A percentile compares a stretch with the other conserved stretches of the same genome.
These are phyloP conservation scores for Ceratocystis harringtonii DNA, from an alignment of 2,329 filamentous ascomycete genomes.

Conservation along the genomic window DNA sequence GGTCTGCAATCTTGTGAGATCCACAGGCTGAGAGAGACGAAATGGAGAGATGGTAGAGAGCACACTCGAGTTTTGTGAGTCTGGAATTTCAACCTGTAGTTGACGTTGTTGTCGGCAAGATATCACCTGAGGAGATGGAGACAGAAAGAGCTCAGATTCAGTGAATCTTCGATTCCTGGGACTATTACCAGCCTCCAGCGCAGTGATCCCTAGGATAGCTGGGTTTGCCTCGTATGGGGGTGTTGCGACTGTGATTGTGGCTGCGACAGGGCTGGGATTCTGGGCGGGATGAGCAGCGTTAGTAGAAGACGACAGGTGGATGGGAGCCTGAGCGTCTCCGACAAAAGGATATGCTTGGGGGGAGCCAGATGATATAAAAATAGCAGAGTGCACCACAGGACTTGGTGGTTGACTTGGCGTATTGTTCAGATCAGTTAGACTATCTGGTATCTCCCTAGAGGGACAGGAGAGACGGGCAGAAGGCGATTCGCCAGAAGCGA, in stretches of 20 bases:
- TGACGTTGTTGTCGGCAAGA: neutral
- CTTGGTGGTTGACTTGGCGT: neutral
- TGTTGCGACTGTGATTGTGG: neutral
- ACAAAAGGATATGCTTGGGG: neutral
- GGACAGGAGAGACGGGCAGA: neutral
- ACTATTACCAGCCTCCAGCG: neutral
- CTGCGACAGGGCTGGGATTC: neutral
- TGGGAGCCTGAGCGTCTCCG: neutral
- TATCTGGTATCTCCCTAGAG: neutral
- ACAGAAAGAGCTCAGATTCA: neutral
- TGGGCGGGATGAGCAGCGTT: neutral
- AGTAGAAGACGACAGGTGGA: neutral
- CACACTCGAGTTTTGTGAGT: slow-evolving; percentile 11
- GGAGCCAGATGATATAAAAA: neutral
- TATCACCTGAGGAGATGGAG: neutral
- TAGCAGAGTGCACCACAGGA: neutral
- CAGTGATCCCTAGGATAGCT: no score
- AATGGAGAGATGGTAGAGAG: neutral
- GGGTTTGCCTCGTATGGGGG: neutral
- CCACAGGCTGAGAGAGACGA: neutral
- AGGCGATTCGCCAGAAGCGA: neutral
- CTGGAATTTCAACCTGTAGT: slow-evolving; percentile 7
- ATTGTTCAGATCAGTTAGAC: neutral
- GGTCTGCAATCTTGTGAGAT: neutral
- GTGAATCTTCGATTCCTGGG: neutral